Percentiles rank a stretch among this genome's conserved stretches.
These are phyloP conservation scores for Hemisphaericaspora xylanilytica DNA, from an alignment of 1,139 yeast species.

Conservation along the genomic window DNA sequence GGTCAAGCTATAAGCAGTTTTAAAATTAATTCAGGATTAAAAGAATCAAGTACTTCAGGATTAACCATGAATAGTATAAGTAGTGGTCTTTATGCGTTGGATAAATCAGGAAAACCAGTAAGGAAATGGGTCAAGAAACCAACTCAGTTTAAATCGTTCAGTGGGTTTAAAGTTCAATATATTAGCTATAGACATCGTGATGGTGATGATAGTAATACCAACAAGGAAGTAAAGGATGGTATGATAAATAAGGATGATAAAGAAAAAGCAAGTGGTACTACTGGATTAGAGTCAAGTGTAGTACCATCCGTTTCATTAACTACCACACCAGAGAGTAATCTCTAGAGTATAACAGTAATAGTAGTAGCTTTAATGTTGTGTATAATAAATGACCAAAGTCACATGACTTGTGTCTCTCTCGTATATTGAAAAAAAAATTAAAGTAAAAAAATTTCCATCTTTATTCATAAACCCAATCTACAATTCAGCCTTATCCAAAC, in stretches of 20 bases:
- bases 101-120: slow-evolving; percentile 49
- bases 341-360: too few relatives aligned
- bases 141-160: slow-evolving; percentile 51
- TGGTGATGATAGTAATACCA: too few relatives aligned
- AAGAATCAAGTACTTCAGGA: slow-evolving; percentile 44
- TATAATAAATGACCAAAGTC: background rate
- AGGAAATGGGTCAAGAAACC: slow-evolving; percentile 53
- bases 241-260: slow-evolving; percentile 7
- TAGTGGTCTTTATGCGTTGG: slow-evolving; percentile 33
- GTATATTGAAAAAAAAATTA: too few relatives aligned
- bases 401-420: too few relatives aligned
- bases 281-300: too few relatives aligned
- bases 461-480: too few relatives aligned
- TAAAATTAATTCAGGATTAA: slow-evolving; percentile 41
- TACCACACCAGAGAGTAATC: background rate
- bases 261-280: slow-evolving; percentile 3
- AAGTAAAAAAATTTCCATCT: too few relatives aligned
- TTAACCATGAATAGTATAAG: slow-evolving; percentile 38
- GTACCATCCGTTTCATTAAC: background rate
- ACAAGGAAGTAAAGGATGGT: slow-evolving; percentile 6
- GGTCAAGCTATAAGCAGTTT: slow-evolving; percentile 18
- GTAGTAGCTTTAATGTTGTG: background rate
- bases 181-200: slow-evolving; percentile 28
- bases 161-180: slow-evolving; percentile 54
- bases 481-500: too few relatives aligned